phyloP scores from a whole-genome alignment of 768 basidiomycete species.

The Kwoniella sp. region DNA sequence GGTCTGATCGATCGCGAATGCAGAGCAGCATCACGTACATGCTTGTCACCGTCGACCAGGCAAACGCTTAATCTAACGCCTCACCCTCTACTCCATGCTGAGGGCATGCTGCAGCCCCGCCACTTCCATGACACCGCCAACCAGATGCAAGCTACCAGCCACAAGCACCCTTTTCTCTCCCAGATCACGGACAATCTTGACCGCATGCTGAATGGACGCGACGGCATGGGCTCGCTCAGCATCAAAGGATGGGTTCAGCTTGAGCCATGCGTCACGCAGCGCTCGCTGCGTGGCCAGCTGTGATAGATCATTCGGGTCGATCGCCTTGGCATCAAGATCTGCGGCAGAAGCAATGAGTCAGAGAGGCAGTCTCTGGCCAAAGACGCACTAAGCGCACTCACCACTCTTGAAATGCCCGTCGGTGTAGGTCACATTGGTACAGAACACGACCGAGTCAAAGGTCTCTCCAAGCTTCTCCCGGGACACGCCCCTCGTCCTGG shows the following conservation, averaged over 20 bases:
- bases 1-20: too few relatives aligned
- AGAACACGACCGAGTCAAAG: slow-evolving; percentile 87
- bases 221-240: slow-evolving; percentile 66
- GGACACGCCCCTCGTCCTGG: slow-evolving; percentile 22
- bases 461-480: slow-evolving; percentile 23
- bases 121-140: slow-evolving; percentile 90
- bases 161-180: slow-evolving; percentile 63
- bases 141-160: slow-evolving; percentile 84
- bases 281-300: slow-evolving; percentile 71
- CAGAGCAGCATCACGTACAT: too few relatives aligned
- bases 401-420: slow-evolving; percentile 88
- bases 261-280: slow-evolving; percentile 68
- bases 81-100: slow-evolving; percentile 35
- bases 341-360: background rate
- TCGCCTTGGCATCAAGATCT: slow-evolving; percentile 75
- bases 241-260: slow-evolving; percentile 62
- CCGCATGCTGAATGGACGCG: slow-evolving; percentile 82
- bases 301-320: slow-evolving; percentile 61
- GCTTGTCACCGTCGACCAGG: too few relatives aligned
- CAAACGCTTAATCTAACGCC: too few relatives aligned
- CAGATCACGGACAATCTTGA: slow-evolving; percentile 60
- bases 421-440: slow-evolving; percentile 89
- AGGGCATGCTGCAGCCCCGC: slow-evolving; percentile 65
- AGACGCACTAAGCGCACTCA: slow-evolving; percentile 48
- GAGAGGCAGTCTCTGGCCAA: background rate